These are phyloP conservation scores for Pseudoscleropodium purum DNA, from an alignment of 225 moss, liverwort and hornwort species.

Conservation along the genomic window DNA sequence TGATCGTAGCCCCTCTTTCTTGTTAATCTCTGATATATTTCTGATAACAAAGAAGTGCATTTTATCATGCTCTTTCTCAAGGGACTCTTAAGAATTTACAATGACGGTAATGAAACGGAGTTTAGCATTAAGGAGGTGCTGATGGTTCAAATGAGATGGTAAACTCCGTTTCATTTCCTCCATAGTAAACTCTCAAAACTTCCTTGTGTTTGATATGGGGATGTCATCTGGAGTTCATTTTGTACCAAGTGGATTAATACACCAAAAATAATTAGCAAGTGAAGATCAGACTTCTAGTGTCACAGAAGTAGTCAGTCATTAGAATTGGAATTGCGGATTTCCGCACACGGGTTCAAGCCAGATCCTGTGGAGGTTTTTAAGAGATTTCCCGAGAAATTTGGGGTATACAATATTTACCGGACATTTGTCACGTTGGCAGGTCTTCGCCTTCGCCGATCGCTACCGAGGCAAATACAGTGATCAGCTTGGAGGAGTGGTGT, in stretches of 20 bases:
- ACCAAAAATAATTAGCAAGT: no score
- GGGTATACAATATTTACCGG: neutral
- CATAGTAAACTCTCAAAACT: neutral
- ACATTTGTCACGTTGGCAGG: neutral
- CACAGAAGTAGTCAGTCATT: neutral
- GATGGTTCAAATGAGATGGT: neutral
- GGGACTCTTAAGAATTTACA: neutral
- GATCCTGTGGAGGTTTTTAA: neutral
- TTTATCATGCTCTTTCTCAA: neutral
- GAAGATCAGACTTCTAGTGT: neutral
- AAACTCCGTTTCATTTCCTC: neutral
- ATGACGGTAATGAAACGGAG: neutral
- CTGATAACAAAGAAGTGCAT: neutral
- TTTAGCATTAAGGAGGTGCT: neutral
- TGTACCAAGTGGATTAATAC: neutral
- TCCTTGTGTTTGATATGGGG: neutral
- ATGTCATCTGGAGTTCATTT: neutral
- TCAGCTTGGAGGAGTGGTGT: slow-evolving; percentile 12
- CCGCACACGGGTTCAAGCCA: neutral
- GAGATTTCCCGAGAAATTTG: neutral
- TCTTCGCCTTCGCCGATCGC: slow-evolving; percentile 23
- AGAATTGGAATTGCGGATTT: neutral
- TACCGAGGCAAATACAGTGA: slow-evolving; percentile 38
- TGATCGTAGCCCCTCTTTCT: no score
- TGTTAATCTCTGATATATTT: neutral